Evolutionary conservation across 2,329 filamentous ascomycete species (phyloP), one percentile per base, ranked within the genome.

Genomic region (Coniochaeta sp.): DNA sequence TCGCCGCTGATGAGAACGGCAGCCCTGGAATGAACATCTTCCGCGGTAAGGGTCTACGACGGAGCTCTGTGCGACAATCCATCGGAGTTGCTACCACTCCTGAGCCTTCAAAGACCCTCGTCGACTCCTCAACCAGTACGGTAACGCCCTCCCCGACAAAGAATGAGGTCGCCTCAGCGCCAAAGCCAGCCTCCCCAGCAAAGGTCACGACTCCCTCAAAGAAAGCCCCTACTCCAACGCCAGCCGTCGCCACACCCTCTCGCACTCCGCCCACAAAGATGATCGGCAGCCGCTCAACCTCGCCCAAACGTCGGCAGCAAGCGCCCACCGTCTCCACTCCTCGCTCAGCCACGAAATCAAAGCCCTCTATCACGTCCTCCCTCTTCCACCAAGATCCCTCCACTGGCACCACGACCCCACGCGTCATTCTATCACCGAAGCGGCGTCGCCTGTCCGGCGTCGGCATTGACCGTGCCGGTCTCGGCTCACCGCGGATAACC

Each of bases 401-500:
- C 18, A 82, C 78, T 5, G 83, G 83, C 3, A 63, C 73, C 30
- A 75, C 76, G 16, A 86, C 83, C 1, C 86, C 87, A 13, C 79
- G 75, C 16, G 75, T 87, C 48, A 69, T 87, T 12, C 65, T 89
- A 6, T 86, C 79, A 3, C 83, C 85, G 3, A 77, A 81, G 53
- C 65, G 65, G 31, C 76, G 85, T 26, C 73, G 75, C 42, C 78
- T 85, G 14, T 86, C 85, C 13, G 86, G 86, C 0, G 63, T 91
- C 55, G 86, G 87, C 20, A 79, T 82, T 55, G 87, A 89, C 59
- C 81, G 80, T 56, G 71, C 78, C 55, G 88, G 87, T 0, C 76
- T 91, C 51, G 88, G 89, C 6, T 92, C 89, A 1, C 89, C 88
- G 5, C 82, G 81, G 50, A 79, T 92, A 51, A 77, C 86, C 20